phyloP scores from a whole-genome alignment of 73 alveolate genomes.

The Breviolum minutum region DNA sequence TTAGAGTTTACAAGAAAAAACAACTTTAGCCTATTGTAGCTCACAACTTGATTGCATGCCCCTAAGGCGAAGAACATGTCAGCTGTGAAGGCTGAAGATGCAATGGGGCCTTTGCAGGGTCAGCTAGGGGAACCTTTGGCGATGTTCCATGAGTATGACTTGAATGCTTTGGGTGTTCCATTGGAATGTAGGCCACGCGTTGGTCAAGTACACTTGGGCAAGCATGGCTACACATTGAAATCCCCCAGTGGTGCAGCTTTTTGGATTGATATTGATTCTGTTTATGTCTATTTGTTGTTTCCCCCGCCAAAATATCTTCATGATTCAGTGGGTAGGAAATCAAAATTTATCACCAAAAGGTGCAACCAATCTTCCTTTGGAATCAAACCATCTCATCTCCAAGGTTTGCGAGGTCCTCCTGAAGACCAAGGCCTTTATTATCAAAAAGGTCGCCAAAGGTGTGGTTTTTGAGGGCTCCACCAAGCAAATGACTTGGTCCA shows the following conservation, averaged over 20 bases:
- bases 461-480: background rate
- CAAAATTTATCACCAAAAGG: background rate
- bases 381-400: too few species aligned
- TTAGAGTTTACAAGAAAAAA: background rate
- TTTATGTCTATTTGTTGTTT: background rate
- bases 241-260: background rate
- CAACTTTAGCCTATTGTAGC: background rate
- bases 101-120: background rate
- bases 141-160: background rate
- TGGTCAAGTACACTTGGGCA: background rate
- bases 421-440: background rate
- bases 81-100: background rate
- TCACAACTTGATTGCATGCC: background rate
- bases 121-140: background rate
- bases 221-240: background rate
- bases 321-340: background rate
- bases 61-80: conserved; percentile 1
- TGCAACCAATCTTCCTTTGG: background rate
- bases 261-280: background rate
- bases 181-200: background rate
- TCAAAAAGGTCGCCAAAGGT: background rate
- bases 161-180: background rate
- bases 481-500: background rate
- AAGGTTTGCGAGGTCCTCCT: background rate
- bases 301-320: background rate